Evolutionary conservation across 1,284 basidiomycete species (phyloP).

Genomic region (Takashimella tepidaria): DNA sequence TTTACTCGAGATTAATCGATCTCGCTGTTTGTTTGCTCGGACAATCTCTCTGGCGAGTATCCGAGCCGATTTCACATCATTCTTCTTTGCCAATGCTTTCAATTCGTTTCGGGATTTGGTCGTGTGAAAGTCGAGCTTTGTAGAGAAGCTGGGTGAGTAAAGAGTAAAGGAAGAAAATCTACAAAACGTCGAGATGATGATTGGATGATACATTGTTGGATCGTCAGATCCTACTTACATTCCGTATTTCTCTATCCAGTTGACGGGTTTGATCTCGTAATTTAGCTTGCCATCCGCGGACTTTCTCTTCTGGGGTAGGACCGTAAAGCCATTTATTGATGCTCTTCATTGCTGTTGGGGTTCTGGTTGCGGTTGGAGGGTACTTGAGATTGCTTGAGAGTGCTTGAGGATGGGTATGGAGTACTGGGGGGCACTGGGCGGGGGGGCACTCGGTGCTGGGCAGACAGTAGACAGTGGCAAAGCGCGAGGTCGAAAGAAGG

Average conservation of each 20-base stretch:
- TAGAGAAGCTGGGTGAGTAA: slow-evolving; percentile 6
- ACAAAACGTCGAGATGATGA: too few species aligned
- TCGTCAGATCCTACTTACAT: slow-evolving; percentile 56
- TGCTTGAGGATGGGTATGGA: too few species aligned
- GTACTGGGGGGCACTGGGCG: too few species aligned
- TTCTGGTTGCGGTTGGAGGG: too few species aligned
- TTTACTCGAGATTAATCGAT: slow-evolving; percentile 85
- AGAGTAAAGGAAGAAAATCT: slow-evolving; percentile 25
- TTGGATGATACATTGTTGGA: slow-evolving; percentile 21
- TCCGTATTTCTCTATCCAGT: slow-evolving; percentile 85
- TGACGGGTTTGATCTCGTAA: slow-evolving; percentile 71
- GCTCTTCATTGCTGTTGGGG: slow-evolving; percentile 46
- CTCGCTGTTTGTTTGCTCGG: slow-evolving; percentile 88
- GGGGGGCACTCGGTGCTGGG: too few species aligned
- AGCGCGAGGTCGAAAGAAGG: too few species aligned
- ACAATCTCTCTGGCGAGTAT: slow-evolving; percentile 94
- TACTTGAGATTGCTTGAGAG: too few species aligned
- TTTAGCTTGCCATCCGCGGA: slow-evolving; percentile 80
- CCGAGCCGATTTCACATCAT: slow-evolving; percentile 86
- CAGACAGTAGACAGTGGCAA: too few species aligned
- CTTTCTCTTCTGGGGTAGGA: slow-evolving; percentile 85
- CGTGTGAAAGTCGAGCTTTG: slow-evolving; percentile 74
- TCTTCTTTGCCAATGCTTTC: slow-evolving; percentile 85
- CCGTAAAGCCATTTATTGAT: slow-evolving; percentile 72
- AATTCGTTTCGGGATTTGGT: slow-evolving; percentile 75